Evolutionary conservation across 441 rosid genomes (phyloP).

Genomic region (Gossypium lobatum): DNA sequence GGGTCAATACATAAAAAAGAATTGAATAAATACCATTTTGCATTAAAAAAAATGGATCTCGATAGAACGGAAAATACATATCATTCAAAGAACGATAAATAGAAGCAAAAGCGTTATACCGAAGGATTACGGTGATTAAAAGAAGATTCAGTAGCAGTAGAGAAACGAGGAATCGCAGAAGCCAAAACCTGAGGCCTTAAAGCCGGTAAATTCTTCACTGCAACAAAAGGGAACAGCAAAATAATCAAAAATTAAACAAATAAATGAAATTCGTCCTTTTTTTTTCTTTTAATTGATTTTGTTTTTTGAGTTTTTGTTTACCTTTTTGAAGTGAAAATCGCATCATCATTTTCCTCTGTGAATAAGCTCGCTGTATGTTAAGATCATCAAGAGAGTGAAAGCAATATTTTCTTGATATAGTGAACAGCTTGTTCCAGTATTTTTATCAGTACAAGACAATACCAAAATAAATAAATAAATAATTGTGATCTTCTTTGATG

Average conservation of each 20-base stretch:
- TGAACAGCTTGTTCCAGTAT: no score
- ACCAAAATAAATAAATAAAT: no score
- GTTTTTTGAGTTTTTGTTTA: constrained; percentile 7
- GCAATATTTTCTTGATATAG: neutral
- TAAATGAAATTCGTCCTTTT: neutral
- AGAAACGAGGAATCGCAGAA: constrained; percentile 26
- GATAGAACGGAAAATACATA: neutral
- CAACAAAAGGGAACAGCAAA: constrained; percentile 17
- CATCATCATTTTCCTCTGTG: constrained; percentile 23
- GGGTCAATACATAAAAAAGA: neutral
- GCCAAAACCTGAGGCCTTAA: constrained; percentile 41
- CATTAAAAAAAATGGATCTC: neutral
- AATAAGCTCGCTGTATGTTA: neutral
- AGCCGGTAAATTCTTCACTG: constrained; percentile 46
- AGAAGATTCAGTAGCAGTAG: constrained; percentile 54
- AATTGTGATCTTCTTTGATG: no score
- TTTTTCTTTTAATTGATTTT: neutral
- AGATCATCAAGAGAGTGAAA: neutral
- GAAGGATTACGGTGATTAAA: constrained; percentile 34
- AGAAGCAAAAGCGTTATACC: constrained; percentile 29
- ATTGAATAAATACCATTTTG: neutral
- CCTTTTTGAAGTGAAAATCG: constrained; percentile 42
- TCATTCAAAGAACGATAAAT: neutral
- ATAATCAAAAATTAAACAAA: constrained; percentile 12
- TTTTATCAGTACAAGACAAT: no score